Evolutionary conservation across 352 stramenopile species (phyloP).

Genomic region (Plasmopara muralis): DNA sequence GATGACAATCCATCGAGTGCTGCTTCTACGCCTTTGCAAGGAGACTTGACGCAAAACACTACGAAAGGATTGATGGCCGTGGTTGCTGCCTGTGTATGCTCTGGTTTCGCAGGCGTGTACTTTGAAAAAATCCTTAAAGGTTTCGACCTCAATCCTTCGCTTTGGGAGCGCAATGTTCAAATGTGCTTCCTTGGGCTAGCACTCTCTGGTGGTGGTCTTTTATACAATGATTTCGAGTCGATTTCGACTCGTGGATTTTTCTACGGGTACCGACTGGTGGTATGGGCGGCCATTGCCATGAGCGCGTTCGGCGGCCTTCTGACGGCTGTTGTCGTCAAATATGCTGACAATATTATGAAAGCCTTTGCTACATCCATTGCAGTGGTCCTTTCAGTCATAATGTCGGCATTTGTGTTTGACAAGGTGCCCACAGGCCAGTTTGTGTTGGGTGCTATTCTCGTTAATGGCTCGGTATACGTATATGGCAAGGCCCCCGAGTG

Average conservation of each 20-base stretch:
- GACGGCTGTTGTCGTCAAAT: conserved; percentile 81
- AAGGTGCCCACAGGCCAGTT: conserved; percentile 76
- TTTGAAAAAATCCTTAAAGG: conserved; percentile 86
- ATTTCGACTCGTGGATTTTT: conserved; percentile 60
- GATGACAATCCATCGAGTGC: conserved; percentile 32
- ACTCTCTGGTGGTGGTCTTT: conserved; percentile 48
- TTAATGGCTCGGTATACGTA: conserved; percentile 76
- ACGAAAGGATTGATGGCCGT: conserved; percentile 64
- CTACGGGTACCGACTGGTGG: conserved; percentile 73
- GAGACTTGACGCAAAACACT: conserved; percentile 41
- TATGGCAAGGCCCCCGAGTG: conserved; percentile 61
- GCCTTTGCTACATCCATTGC: conserved; percentile 81
- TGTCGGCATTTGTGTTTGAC: conserved; percentile 81
- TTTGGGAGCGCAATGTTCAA: conserved; percentile 83
- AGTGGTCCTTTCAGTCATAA: conserved; percentile 72
- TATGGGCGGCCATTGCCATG: conserved; percentile 63
- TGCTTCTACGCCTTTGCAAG: conserved; percentile 4
- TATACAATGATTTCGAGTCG: conserved; percentile 57
- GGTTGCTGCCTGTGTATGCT: conserved; percentile 67
- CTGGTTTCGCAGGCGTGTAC: conserved; percentile 79
- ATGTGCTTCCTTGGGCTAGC: conserved; percentile 71
- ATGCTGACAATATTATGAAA: conserved; percentile 86
- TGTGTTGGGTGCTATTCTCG: conserved; percentile 58
- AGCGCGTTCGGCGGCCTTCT: conserved; percentile 71
- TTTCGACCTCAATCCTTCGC: conserved; percentile 40